These are phyloP conservation scores for Cladobotryum mycophilum DNA, from an alignment of 2,329 filamentous ascomycete genomes.

Conservation along the genomic window DNA sequence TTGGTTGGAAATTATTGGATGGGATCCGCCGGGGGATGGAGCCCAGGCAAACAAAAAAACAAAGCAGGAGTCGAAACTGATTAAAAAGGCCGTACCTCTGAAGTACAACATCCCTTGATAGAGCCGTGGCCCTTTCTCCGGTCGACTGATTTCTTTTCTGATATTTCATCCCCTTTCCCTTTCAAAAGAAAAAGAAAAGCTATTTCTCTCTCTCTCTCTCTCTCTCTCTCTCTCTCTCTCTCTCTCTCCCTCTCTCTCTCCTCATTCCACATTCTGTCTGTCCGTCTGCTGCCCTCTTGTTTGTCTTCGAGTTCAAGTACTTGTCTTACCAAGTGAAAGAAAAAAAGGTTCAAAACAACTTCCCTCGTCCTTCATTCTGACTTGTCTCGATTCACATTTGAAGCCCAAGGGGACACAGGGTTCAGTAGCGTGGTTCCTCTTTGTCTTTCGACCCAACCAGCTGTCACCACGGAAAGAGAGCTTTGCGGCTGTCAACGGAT, in stretches of 20 bases:
- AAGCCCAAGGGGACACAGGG: slow-evolving; percentile 9
- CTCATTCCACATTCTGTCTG: no score
- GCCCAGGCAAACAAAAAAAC: slow-evolving; percentile 2
- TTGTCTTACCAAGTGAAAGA: background rate
- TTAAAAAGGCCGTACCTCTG: background rate
- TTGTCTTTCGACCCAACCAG: background rate
- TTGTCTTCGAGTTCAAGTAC: background rate
- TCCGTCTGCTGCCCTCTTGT: background rate
- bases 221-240: background rate
- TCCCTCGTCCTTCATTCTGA: background rate
- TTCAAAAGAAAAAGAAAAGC: background rate
- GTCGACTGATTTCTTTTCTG: background rate
- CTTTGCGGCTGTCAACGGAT: background rate
- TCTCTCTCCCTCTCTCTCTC: background rate
- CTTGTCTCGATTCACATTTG: slow-evolving; percentile 4
- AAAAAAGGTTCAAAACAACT: background rate
- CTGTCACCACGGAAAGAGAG: background rate
- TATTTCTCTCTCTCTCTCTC: background rate
- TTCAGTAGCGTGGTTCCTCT: slow-evolving; percentile 8
- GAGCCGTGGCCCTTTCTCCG: background rate
- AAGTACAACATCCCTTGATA: slow-evolving; percentile 5
- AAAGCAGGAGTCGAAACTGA: slow-evolving; percentile 2
- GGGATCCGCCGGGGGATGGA: slow-evolving; percentile 3
- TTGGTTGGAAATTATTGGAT: slow-evolving; percentile 9
- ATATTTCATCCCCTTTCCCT: slow-evolving; percentile 3